Evolutionary conservation across 139 green algal genomes (phyloP).

Genomic region (Spirogloea muscicola): DNA sequence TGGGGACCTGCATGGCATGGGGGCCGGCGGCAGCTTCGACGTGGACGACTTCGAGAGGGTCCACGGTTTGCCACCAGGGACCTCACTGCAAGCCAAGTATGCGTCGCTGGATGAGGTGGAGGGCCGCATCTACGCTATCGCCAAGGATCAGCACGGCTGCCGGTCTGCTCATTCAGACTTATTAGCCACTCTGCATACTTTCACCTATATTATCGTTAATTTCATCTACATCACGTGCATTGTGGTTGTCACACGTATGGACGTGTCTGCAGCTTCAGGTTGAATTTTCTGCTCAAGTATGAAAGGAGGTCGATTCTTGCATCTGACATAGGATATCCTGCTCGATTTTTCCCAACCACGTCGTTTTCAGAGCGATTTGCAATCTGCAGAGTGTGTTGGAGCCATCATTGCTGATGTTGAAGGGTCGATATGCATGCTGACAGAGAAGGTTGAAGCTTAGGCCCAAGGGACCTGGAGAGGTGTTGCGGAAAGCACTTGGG

Average conservation of each 20-base stretch:
- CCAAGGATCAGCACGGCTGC: constrained; percentile 96
- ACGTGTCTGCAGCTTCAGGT: too few species aligned
- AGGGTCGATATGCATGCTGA: too few species aligned
- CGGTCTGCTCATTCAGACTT: constrained; percentile 20
- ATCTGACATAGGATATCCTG: neutral
- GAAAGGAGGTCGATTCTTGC: neutral
- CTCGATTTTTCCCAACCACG: neutral
- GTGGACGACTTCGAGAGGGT: too few species aligned
- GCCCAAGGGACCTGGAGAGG: neutral
- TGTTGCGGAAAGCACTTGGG: neutral
- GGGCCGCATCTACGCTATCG: constrained; percentile 78
- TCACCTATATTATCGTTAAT: neutral
- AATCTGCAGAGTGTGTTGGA: too few species aligned
- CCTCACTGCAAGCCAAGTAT: constrained; percentile 53
- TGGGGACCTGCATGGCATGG: too few species aligned
- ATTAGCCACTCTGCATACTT: neutral
- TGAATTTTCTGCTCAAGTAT: neutral
- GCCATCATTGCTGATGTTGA: too few species aligned
- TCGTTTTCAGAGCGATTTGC: too few species aligned
- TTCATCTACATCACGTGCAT: neutral
- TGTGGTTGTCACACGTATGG: neutral
- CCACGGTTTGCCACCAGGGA: too few species aligned
- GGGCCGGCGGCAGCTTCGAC: too few species aligned
- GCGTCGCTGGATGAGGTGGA: constrained; percentile 71
- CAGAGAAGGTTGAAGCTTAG: too few species aligned